These are phyloP conservation scores for Pythium sp. DNA, from an alignment of 352 stramenopile genomes.

Conservation along the genomic window DNA sequence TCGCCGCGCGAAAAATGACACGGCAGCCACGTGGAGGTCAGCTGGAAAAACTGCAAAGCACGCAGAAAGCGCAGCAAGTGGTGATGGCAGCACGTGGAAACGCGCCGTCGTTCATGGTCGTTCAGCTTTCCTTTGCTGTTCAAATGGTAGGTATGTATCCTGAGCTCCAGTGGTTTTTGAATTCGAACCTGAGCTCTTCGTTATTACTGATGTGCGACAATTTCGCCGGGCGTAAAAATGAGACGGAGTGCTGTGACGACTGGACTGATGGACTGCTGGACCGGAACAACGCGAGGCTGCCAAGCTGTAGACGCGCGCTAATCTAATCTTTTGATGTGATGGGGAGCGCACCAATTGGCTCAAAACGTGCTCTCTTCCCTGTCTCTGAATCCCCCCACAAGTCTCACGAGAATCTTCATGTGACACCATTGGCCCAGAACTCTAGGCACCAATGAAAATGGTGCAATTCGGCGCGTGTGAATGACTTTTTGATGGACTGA, in stretches of 20 bases:
- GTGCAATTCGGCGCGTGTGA: too few relatives aligned
- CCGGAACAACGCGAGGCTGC: neutral
- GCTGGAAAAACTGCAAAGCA: too few relatives aligned
- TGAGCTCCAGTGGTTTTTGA: too few relatives aligned
- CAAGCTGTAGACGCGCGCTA: neutral
- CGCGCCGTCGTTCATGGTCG: neutral
- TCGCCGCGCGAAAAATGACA: neutral
- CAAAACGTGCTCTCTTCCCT: neutral
- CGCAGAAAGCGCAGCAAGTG: neutral
- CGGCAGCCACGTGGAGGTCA: neutral
- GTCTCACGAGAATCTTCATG: neutral
- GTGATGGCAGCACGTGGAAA: too few relatives aligned
- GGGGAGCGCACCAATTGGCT: neutral
- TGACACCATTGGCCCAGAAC: neutral
- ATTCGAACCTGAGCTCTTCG: neutral
- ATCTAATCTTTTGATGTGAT: slow-evolving; percentile 9
- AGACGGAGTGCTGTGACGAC: slow-evolving; percentile 1
- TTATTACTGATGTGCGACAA: neutral
- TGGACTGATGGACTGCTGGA: neutral
- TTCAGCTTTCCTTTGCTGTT: neutral
- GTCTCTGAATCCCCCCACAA: neutral
- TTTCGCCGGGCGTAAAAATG: neutral
- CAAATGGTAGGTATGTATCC: too few relatives aligned
- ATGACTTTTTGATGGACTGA: neutral
- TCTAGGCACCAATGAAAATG: neutral